phyloP scores from a whole-genome alignment of 805 yeast species.

The Candida koratica region DNA sequence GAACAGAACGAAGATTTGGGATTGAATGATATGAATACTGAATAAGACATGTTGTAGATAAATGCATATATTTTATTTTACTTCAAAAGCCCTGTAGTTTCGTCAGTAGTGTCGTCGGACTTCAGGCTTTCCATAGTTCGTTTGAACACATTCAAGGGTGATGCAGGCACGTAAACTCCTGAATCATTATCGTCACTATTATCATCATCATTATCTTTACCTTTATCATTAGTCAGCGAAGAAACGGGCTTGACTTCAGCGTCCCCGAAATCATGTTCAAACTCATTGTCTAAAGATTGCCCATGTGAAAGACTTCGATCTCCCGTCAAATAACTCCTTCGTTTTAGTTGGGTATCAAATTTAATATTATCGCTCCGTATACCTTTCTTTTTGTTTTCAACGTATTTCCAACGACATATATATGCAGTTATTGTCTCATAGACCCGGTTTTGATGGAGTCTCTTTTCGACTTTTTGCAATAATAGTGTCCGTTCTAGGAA shows the following conservation, averaged over 20 bases:
- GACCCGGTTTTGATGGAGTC: constrained; percentile 38
- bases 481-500: constrained; percentile 61
- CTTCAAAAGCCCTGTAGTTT: constrained; percentile 15
- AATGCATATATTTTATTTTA: constrained; percentile 1
- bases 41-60: constrained; percentile 11
- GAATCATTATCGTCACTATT: constrained; percentile 13
- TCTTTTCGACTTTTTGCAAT: constrained; percentile 52
- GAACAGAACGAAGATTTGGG: constrained; percentile 94
- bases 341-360: constrained; percentile 20
- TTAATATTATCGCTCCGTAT: constrained; percentile 22
- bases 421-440: constrained; percentile 47
- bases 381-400: constrained; percentile 26
- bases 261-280: constrained; percentile 13
- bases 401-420: constrained; percentile 45
- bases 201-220: not conserved
- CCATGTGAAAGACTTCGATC: constrained; percentile 16
- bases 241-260: constrained; percentile 11
- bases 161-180: constrained; percentile 29
- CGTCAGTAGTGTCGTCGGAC: constrained; percentile 4
- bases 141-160: constrained; percentile 24
- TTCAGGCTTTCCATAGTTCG: constrained; percentile 9
- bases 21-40: constrained; percentile 50
- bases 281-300: constrained; percentile 13
- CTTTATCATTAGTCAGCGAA: not conserved
- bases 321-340: constrained; percentile 27